phyloP scores from a whole-genome alignment of 1,139 yeast species.

The Yamadazyma triangularis region DNA sequence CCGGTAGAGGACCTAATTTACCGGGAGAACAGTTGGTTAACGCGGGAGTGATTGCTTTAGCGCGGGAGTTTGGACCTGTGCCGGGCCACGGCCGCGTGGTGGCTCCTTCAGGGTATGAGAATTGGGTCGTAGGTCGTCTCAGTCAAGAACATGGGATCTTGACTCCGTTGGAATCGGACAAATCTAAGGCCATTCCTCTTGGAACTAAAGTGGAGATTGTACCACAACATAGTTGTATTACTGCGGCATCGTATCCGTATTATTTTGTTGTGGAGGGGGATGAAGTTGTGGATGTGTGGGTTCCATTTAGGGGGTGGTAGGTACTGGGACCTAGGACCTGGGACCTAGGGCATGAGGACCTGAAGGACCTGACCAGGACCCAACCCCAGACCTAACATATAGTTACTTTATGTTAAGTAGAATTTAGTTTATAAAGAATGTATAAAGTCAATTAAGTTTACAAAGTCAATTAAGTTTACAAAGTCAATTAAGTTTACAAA shows the following conservation, averaged over 20 bases:
- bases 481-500: too few relatives aligned
- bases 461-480: too few relatives aligned
- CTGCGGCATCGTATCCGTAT: conserved; percentile 61
- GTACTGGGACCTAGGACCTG: too few relatives aligned
- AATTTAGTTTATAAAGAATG: too few relatives aligned
- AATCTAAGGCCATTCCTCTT: conserved; percentile 31
- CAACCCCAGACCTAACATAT: too few relatives aligned
- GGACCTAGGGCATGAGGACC: too few relatives aligned
- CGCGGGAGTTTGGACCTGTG: conserved; percentile 54
- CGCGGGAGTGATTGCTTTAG: conserved; percentile 69
- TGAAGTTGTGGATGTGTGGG: conserved; percentile 62
- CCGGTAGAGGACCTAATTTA: conserved; percentile 37
- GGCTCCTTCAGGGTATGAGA: conserved; percentile 31
- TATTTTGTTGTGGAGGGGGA: conserved; percentile 52
- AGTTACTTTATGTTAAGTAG: too few relatives aligned
- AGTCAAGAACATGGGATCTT: conserved; percentile 67
- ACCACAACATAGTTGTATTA: conserved; percentile 76
- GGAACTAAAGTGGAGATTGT: conserved; percentile 54
- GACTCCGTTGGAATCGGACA: conserved; percentile 33
- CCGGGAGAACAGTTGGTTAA: conserved; percentile 65
- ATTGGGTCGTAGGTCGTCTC: conserved; percentile 54
- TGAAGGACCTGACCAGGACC: too few relatives aligned
- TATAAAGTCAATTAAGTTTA: too few relatives aligned
- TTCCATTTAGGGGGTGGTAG: conserved; percentile 63
- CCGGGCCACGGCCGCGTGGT: conserved; percentile 48